phyloP scores from a whole-genome alignment of 2,329 filamentous ascomycete species.

The Fusarium veterinarium region DNA sequence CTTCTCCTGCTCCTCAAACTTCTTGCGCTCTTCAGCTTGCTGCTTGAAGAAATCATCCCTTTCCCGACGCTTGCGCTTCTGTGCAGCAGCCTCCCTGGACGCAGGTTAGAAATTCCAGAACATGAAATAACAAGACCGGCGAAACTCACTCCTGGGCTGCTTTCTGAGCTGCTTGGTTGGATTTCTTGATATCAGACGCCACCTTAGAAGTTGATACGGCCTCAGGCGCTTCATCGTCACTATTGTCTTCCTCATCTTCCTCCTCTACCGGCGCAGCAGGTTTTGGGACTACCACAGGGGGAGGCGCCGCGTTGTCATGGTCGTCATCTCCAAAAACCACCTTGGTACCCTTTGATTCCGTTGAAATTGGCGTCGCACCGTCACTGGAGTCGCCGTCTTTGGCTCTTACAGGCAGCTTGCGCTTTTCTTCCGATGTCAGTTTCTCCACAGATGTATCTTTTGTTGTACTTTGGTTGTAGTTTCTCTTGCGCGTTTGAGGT shows the following conservation, averaged over 20 bases:
- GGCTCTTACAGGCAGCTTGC: conserved; percentile 51
- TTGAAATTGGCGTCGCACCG: conserved; percentile 3
- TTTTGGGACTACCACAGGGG: conserved; percentile 17
- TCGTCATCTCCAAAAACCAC: conserved; percentile 53
- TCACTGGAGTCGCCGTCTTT: conserved; percentile 44
- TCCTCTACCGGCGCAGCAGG: conserved; percentile 32
- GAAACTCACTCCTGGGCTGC: conserved; percentile 63
- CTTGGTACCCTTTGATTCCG: conserved; percentile 43
- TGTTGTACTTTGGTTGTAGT: conserved; percentile 38
- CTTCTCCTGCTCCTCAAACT: conserved; percentile 38
- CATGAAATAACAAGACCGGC: neutral
- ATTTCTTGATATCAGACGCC: conserved; percentile 59
- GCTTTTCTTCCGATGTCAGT: conserved; percentile 31
- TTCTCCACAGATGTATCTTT: conserved; percentile 16
- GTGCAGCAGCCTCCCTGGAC: conserved; percentile 60
- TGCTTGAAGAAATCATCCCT: conserved; percentile 65
- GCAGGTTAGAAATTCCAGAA: conserved; percentile 11
- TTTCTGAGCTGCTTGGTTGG: conserved; percentile 59
- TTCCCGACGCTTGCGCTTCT: conserved; percentile 67
- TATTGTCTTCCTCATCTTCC: conserved; percentile 54
- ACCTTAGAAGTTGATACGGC: conserved; percentile 65
- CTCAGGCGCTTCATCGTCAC: conserved; percentile 68
- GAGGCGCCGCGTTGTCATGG: conserved; percentile 29
- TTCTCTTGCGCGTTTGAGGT: conserved; percentile 48
- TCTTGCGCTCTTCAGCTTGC: conserved; percentile 64